phyloP scores from a whole-genome alignment of 257 asterid genomes.

The Fraxinus excelsior region DNA sequence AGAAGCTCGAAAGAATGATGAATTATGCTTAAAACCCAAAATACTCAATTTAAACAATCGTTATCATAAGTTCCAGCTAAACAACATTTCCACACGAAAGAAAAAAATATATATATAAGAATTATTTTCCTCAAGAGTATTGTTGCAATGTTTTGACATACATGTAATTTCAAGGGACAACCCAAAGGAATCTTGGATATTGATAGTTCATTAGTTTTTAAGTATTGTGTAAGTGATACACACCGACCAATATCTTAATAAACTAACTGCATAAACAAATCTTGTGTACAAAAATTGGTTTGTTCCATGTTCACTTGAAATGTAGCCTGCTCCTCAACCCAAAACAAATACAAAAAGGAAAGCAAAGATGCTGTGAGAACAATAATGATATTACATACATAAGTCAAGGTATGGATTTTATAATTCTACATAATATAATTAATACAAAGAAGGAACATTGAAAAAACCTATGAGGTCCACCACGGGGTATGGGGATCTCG shows the following conservation, averaged over 20 bases:
- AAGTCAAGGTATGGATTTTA: not conserved
- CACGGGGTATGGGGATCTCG: slow-evolving; percentile 90
- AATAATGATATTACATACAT: not conserved
- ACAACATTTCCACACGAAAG: not conserved
- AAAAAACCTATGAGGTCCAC: slow-evolving; percentile 90
- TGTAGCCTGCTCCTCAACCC: not conserved
- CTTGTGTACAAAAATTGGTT: not conserved
- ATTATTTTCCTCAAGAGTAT: not conserved
- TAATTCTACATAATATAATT: not conserved
- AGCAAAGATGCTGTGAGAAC: not conserved
- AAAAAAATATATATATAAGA: not conserved
- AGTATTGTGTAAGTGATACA: not conserved
- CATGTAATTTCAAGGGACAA: not conserved
- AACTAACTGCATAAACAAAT: not conserved
- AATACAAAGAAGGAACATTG: slow-evolving; percentile 17
- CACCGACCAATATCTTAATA: not conserved
- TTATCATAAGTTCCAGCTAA: not conserved
- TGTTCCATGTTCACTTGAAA: not conserved
- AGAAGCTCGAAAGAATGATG: not conserved
- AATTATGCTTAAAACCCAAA: slow-evolving; percentile 20
- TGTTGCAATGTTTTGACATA: slow-evolving; percentile 2
- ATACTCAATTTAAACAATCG: not conserved
- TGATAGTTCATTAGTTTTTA: not conserved
- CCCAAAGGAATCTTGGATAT: not conserved
- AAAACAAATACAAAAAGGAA: not conserved